Evolutionary conservation across 169 alveolate genomes (phyloP), one percentile per base, ranked within the genome.

Genomic region (Plasmodium coatneyi): DNA sequence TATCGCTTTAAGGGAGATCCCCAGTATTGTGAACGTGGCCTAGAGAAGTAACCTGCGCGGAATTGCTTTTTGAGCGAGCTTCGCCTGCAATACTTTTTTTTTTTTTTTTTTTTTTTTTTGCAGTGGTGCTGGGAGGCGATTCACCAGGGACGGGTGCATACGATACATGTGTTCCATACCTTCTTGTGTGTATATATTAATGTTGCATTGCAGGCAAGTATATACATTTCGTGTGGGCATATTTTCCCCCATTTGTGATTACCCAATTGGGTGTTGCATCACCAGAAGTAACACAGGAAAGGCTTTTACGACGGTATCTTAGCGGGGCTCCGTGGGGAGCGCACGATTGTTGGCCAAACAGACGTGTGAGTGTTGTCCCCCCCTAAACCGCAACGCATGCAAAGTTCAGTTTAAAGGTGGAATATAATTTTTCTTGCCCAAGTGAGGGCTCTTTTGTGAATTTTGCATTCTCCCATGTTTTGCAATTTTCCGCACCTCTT

Each of bases 61-160:
- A 66, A n/a, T 66, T 66, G 76, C 36, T 25, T 25, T 22, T 66
- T 66, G 14, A 66, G 60, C 60, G 22, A 66, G 36, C n/a, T 66
- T 66, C 36, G 19, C 76, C 30, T 19, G 22, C 76, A 19, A 7
- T 66, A 9, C 41, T 2, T 66, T 22, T 3, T 66, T 5, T 66
- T 66, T 66, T 66, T 66, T 66, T 66, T 60, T 60, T 66, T 66
- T 66, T 66, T 66, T 66, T 66, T 60, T 60, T 60, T 60, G 34
- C 6, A 60, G 34, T 22, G 76, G 34, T 19, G 16, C 16, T 19
- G 4, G 34, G 76, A 60, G 76, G 76, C 28, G 36, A 60, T 19
- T 19, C 76, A 60, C 34, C 28, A 60, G 10, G 14, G 9, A 4
- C n/a, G 36, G 41, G n/a, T 66, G 76, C 36, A 25, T 66, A 25